Conservation (phyloP, 257 asterid genomes). For the Capsicum rhomboideum region DNA sequence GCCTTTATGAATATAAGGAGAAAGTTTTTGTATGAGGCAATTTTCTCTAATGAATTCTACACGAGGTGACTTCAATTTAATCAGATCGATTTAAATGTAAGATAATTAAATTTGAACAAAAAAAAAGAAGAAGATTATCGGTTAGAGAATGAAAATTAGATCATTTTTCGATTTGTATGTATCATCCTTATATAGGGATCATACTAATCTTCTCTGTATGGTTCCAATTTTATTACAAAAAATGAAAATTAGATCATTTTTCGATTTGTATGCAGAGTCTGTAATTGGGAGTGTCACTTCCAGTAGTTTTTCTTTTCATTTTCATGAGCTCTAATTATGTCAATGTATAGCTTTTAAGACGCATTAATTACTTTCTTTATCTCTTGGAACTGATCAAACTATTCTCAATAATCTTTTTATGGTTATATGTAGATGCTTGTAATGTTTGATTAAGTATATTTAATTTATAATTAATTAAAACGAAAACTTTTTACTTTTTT, state of each 20-base stretch:
- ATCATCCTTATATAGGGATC: neutral
- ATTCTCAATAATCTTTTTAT: neutral
- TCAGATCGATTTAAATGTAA: too few species aligned
- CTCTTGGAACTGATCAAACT: neutral
- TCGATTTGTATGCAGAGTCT: too few species aligned
- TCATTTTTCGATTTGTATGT: neutral
- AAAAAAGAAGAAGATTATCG: too few species aligned
- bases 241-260: too few species aligned
- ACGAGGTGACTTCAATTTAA: too few species aligned
- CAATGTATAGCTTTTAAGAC: neutral
- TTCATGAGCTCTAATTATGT: too few species aligned
- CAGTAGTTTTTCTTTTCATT: too few species aligned
- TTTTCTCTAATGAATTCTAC: too few species aligned
- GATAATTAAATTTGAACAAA: too few species aligned
- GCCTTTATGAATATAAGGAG: neutral
- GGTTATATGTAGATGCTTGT: neutral
- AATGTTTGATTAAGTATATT: neutral
- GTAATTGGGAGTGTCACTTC: too few species aligned
- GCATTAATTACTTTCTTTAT: neutral
- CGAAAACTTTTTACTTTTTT: neutral
- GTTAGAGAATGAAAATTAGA: too few species aligned
- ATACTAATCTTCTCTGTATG: neutral
- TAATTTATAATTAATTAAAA: neutral
- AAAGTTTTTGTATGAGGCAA: neutral
- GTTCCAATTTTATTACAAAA: neutral